Percentiles rank a stretch among this genome's conserved stretches.
Evolutionary conservation across 75 land plant species (phyloP).

Genomic region (Selaginella moellendorffii): DNA sequence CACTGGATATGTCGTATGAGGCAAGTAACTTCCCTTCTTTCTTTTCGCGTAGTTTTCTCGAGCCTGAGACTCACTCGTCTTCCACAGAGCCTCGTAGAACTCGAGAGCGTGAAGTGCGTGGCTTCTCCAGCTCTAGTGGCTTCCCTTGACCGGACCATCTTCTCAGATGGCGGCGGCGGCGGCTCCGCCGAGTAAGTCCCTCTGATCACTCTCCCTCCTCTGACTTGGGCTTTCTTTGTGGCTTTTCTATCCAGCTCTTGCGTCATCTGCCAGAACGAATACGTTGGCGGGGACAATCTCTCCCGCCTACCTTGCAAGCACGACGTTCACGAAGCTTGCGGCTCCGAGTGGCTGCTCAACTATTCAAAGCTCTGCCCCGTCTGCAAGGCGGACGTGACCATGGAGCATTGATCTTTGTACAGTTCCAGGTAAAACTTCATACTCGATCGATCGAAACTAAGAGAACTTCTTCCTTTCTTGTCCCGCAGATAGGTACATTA

Average conservation of each 20-base stretch:
- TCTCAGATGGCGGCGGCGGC: neutral
- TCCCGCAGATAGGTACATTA: no score
- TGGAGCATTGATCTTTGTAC: no score
- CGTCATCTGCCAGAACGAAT: constrained; percentile 26
- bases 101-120: constrained; percentile 25
- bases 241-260: constrained; percentile 21
- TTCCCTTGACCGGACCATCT: constrained; percentile 5
- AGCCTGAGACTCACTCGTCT: neutral
- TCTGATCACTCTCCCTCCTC: no score
- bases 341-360: constrained; percentile 21
- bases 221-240: neutral
- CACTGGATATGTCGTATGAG: constrained; percentile 30
- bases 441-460: no score
- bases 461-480: no score
- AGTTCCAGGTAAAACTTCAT: no score
- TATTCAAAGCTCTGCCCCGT: constrained; percentile 34
- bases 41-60: neutral
- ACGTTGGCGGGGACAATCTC: constrained; percentile 17
- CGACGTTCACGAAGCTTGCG: constrained; percentile 20
- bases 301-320: constrained; percentile 24
- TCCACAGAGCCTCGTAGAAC: constrained; percentile 29
- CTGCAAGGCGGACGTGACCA: constrained; percentile 26
- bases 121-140: constrained; percentile 14
- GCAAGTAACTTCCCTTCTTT: constrained; percentile 3
- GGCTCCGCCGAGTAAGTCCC: no score